These are phyloP conservation scores for Ustilago loliicola DNA, from an alignment of 1,284 basidiomycete species.

Conservation along the genomic window DNA sequence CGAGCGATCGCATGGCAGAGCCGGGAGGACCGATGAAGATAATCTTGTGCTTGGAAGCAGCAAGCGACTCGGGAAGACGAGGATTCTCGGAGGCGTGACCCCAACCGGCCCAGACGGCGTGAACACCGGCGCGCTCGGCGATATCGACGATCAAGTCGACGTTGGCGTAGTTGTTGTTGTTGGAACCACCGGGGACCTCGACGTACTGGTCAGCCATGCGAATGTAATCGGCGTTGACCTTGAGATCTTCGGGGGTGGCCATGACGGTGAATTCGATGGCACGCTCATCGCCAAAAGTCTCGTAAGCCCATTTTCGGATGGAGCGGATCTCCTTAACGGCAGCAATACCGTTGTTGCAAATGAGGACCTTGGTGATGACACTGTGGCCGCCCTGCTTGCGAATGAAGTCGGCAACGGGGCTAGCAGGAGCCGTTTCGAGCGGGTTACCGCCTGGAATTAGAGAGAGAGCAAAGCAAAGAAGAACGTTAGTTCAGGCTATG, in stretches of 20 bases:
- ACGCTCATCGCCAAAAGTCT: slow-evolving; percentile 96
- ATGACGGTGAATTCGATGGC: slow-evolving; percentile 99
- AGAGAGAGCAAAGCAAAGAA: neutral
- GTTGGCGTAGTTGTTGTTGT: slow-evolving; percentile 99
- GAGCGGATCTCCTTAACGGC: slow-evolving; percentile 99
- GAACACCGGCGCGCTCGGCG: slow-evolving; percentile 95
- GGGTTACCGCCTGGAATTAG: slow-evolving; percentile 84
- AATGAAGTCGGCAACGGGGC: slow-evolving; percentile 91
- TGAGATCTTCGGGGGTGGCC: slow-evolving; percentile 96
- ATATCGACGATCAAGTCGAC: slow-evolving; percentile 99
- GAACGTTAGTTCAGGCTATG: slow-evolving; percentile 8
- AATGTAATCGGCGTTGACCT: slow-evolving; percentile 99
- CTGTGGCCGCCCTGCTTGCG: slow-evolving; percentile 93
- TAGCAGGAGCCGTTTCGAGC: slow-evolving; percentile 83
- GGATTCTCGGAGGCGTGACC: slow-evolving; percentile 99
- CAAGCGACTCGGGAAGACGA: slow-evolving; percentile 92
- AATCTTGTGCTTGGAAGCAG: slow-evolving; percentile 92
- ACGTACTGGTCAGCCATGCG: slow-evolving; percentile 99
- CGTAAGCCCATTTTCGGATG: slow-evolving; percentile 99
- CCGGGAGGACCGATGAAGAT: slow-evolving; percentile 99
- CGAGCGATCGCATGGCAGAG: slow-evolving; percentile 97
- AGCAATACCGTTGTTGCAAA: slow-evolving; percentile 83
- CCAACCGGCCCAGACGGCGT: slow-evolving; percentile 99
- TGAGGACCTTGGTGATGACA: slow-evolving; percentile 92
- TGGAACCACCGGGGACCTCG: slow-evolving; percentile 96